Evolutionary conservation across 1,284 basidiomycete species (phyloP), one percentile per base, ranked within the genome.

Genomic region (Lentinula novae-zelandiae): DNA sequence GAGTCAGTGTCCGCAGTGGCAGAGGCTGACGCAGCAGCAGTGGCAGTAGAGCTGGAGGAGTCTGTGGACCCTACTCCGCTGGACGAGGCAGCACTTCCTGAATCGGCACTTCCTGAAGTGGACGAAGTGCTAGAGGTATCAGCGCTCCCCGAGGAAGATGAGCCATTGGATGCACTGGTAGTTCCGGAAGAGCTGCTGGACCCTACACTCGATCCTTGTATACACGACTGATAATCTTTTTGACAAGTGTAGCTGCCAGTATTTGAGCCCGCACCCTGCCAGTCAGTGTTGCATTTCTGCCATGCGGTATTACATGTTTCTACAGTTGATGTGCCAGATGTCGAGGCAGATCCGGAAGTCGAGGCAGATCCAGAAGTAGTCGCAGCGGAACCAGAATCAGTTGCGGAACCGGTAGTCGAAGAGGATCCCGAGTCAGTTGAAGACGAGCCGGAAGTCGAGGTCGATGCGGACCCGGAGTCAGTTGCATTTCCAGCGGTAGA

Each of bases 221-320:
- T 2, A 22, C 53, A 54, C 2, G 20, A 20, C 39, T 40, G 53
- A 20, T 54, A 42, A 44, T 39, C 39, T 15, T 38, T 27, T 22
- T 54, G 53, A 39, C 53, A 54, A 10, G 53, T 40, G 27, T 54
- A 46, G n/a, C 44, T 39, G 27, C n/a, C 22, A 9, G 36, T 22
- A 13, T 54, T 54, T 9, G 53, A 31, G 22, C 53, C 53, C 15
- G 53, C 53, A 40, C n/a, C 22, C 38, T 54, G 53, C 53, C 53
- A 54, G 15, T 38, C 53, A 31, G 39, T 39, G 38, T 54, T 54
- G 22, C 53, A 54, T 15, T 27, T 42, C 9, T 3, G 12, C 38
- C 36, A 42, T n/a, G n/a, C 20, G 12, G 34, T 38, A 8, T 39
- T 27, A 31, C 53, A 54, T 7, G 34, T 6, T 33, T 27, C 38